Evolutionary conservation across 1,139 yeast genomes (phyloP).

Genomic region (Yamadazyma dendronema): DNA sequence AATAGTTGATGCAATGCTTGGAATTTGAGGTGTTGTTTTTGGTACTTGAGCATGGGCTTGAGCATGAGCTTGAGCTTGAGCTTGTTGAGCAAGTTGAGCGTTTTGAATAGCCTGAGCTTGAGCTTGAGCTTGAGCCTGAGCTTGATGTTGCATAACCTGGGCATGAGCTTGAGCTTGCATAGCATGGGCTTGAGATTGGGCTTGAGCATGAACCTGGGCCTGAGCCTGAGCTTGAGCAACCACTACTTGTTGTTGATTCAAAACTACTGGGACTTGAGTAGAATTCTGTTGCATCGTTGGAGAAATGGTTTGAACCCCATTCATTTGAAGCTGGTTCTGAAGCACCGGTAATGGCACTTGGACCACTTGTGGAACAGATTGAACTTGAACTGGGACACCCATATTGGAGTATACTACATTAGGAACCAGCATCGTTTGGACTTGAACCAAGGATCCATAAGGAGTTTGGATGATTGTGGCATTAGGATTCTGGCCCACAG

Average conservation of each 20-base stretch:
- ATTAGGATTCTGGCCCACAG: slow-evolving; percentile 2
- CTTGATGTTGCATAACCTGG: slow-evolving; percentile 5
- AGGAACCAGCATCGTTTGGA: slow-evolving; percentile 26
- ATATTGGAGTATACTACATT: slow-evolving; percentile 16
- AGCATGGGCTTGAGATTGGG: slow-evolving; percentile 3
- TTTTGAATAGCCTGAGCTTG: slow-evolving; percentile 6
- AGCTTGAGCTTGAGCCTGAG: slow-evolving; percentile 7
- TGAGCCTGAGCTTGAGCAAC: slow-evolving; percentile 12
- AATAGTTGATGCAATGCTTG: slow-evolving; percentile 8
- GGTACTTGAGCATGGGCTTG: background rate
- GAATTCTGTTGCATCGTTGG: slow-evolving; percentile 4
- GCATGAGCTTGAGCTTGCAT: slow-evolving; percentile 11
- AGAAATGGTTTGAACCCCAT: slow-evolving; percentile 8
- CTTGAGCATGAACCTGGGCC: slow-evolving; percentile 9
- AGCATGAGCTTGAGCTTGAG: slow-evolving; percentile 7
- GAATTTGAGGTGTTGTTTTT: background rate
- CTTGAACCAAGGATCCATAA: slow-evolving; percentile 36
- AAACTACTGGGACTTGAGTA: slow-evolving; percentile 9
- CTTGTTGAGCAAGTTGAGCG: slow-evolving; percentile 5
- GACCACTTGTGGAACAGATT: slow-evolving; percentile 19
- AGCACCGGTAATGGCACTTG: slow-evolving; percentile 17
- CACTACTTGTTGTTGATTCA: slow-evolving; percentile 13
- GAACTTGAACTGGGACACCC: slow-evolving; percentile 19
- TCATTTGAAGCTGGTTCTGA: slow-evolving; percentile 12
- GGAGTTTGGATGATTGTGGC: slow-evolving; percentile 27